Base-by-base conservation (phyloP, 495 filamentous ascomycete species). In the Neurospora intermedia region DNA sequence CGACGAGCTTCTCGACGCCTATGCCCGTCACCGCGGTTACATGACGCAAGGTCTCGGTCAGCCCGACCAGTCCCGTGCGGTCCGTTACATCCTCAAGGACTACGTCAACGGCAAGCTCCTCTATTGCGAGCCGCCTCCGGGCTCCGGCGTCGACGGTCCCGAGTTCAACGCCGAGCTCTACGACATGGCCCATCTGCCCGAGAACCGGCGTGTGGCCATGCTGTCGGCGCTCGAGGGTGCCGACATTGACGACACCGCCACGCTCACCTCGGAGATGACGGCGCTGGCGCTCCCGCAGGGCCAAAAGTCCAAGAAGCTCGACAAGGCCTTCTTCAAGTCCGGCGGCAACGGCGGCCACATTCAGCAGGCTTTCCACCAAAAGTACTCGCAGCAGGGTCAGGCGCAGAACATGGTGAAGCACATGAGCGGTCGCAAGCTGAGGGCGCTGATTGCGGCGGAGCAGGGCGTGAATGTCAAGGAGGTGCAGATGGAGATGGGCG, bases 21-120 rank as follows among this genome's bases (percentile, higher is more conserved):
- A 98, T 77, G 96, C 95, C 39, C 87, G 87, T 72, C 94, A 94
- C 54, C 85, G 96, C 76, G 96, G 96, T 39, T 98, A 96, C 83
- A 89, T 90, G 48, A 97, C 93, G 16, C 89, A 89, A 40, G 94
- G 96, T 72, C 89, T 91, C 38, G 96, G 96, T 15, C 90, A 94
- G 73, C 95, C 96, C 15, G 96, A 99, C 79, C 93, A 97, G 83
- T 95, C 93, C 2, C 87, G 96, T 73, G 96, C 96, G 8, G 96
- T 95, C 2, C 87, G 96, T 70, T 92, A 92, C 73, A 84, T 99
- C 16, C 88, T 99, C 20, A 99, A 99, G 81, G 96, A 99, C 83
- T 98, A 97, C 77, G 96, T 99, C 73, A 96, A 90, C 78, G 96
- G 96, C 72, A 98, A 97, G 82, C 88, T 99, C 3, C 87, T 97